phyloP scores from a whole-genome alignment of 331 rosid genomes.

The Malus hybrid region DNA sequence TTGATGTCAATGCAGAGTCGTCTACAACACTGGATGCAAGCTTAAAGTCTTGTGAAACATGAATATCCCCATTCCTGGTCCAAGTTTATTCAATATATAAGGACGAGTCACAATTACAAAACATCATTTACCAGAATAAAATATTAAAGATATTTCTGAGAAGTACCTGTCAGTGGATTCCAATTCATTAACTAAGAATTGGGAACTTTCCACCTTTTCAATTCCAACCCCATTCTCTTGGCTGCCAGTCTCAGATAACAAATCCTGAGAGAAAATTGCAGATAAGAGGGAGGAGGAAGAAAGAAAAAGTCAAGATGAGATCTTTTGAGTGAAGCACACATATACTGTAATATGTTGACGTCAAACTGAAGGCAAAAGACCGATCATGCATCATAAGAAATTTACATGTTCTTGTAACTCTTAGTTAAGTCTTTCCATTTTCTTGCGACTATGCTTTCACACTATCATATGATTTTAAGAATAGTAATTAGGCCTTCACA shows the following conservation, averaged over 20 bases:
- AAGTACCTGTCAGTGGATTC: constrained; percentile 45
- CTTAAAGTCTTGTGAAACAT: constrained; percentile 22
- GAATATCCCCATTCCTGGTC: constrained; percentile 39
- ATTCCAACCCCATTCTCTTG: constrained; percentile 41
- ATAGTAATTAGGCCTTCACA: no score
- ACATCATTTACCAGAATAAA: constrained; percentile 4
- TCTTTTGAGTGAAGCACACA: no score
- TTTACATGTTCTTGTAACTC: no score
- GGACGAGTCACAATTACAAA: constrained; percentile 3
- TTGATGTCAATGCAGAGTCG: constrained; percentile 16
- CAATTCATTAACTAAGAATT: constrained; percentile 25
- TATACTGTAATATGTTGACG: not conserved
- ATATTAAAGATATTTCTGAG: constrained; percentile 3
- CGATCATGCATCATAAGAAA: no score
- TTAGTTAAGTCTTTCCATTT: no score
- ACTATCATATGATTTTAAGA: no score
- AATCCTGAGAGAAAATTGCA: constrained; percentile 48
- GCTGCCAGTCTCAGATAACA: constrained; percentile 45
- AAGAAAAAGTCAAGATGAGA: not conserved
- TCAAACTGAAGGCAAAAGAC: constrained; percentile 18
- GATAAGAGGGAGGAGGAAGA: constrained; percentile 8
- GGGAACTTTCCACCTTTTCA: constrained; percentile 35
- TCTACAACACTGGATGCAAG: constrained; percentile 30
- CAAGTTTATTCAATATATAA: constrained; percentile 10
- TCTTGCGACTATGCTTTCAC: no score